Percentiles rank a stretch among this genome's conserved stretches.
Conservation (phyloP, 192 early-diverging fungal species). For the Dimargaris verticillata region DNA sequence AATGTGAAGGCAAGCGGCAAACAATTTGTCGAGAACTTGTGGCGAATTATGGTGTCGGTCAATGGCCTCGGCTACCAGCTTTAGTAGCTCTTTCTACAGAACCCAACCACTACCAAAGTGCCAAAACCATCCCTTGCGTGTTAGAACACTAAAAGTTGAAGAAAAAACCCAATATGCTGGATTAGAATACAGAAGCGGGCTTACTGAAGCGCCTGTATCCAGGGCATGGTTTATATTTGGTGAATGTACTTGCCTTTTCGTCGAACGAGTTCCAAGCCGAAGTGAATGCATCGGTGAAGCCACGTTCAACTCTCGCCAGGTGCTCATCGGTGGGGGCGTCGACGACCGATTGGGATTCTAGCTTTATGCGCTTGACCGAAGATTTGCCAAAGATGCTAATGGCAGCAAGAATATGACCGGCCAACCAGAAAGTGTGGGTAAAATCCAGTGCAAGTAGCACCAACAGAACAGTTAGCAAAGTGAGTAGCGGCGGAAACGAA, state of each 20-base stretch:
- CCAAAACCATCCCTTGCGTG: background rate
- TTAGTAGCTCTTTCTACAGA: background rate
- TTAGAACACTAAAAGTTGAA: background rate
- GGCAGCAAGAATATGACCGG: too few relatives aligned
- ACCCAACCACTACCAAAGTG: background rate
- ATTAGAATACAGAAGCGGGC: background rate
- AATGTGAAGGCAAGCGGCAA: slow-evolving; percentile 2
- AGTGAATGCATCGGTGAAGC: background rate
- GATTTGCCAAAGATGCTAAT: too few relatives aligned
- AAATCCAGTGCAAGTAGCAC: too few relatives aligned
- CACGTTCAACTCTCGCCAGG: background rate
- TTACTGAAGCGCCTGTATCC: background rate
- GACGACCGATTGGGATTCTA: background rate
- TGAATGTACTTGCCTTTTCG: background rate
- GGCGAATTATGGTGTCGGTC: background rate
- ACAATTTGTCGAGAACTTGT: background rate
- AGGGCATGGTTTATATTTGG: background rate
- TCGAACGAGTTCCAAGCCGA: background rate
- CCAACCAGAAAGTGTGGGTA: too few relatives aligned
- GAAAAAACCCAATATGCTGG: background rate
- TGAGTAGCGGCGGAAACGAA: too few relatives aligned
- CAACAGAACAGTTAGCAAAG: too few relatives aligned
- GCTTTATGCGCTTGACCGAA: too few relatives aligned
- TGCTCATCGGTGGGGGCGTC: background rate
- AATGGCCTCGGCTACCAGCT: background rate